Base-by-base conservation (phyloP, 768 basidiomycete species). In the Asterophora lycoperdoides region DNA sequence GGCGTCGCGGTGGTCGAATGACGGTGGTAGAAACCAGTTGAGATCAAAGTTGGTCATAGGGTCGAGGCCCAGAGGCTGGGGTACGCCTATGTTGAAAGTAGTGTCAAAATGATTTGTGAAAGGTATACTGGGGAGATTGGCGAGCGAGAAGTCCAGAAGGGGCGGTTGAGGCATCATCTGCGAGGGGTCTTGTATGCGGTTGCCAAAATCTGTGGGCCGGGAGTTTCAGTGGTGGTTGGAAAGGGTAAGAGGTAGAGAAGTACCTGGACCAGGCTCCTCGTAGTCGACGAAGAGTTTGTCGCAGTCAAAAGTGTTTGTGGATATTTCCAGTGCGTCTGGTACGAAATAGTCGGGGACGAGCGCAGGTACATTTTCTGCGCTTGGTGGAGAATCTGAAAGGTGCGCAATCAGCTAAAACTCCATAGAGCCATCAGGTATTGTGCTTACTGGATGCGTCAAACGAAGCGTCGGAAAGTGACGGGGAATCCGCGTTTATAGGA, bases 211-310 rank as follows among this genome's bases (percentile, higher is more conserved):
- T 52, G 20, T 14, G 41, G 8, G 23, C 6, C 23, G 36, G n/a
- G n/a, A n/a, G n/a, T n/a, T n/a, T n/a, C n/a, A n/a, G n/a, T n/a
- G n/a, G n/a, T n/a, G n/a, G n/a, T n/a, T n/a, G n/a, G n/a, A n/a
- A n/a, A n/a, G n/a, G n/a, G n/a, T n/a, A n/a, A n/a, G n/a, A n/a
- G n/a, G n/a, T 8, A 10, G 5, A 17, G n/a, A 46, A 33, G 20
- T 37, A 49, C 52, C 23, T 32, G 36, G 18, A n/a, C 18, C 20
- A 8, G 35, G 36, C 29, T 53, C 34, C n/a, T 54, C 52, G 11
- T 32, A 46, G 43, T 49, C 44, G 14, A 35, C 15, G 14, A 54
- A 54, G 8, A 54, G 28, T 19, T 54, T 48, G n/a, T 44, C 43
- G 13, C 44, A 45, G n/a, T 50, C 32, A 17, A 46, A 49, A 15